Evolutionary conservation across 2,329 filamentous ascomycete species (phyloP).

Genomic region (Colletotrichum sublineola): DNA sequence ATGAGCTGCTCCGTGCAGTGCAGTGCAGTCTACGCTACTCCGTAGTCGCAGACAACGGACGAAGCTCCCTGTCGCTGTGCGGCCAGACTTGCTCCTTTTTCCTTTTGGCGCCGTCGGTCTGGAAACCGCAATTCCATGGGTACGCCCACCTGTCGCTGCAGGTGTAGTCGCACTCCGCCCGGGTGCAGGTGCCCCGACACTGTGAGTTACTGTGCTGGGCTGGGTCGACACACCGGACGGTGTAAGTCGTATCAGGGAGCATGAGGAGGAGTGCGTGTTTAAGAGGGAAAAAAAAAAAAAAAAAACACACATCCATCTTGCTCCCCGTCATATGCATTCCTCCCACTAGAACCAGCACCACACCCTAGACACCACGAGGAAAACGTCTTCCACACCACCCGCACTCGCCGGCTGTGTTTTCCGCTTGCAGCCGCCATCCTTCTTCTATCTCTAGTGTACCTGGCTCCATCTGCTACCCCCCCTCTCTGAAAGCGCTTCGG

Average conservation of each 20-base stretch:
- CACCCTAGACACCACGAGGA: conserved; percentile 5
- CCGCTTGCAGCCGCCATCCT: conserved; percentile 39
- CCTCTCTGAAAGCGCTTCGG: conserved; percentile 36
- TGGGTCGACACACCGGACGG: conserved; percentile 17
- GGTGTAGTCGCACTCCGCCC: not conserved
- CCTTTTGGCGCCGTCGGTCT: conserved; percentile 38
- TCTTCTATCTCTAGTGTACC: conserved; percentile 20
- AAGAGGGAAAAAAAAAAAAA: not conserved
- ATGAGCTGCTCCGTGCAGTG: conserved; percentile 37
- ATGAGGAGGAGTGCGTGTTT: not conserved
- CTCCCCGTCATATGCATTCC: conserved; percentile 40
- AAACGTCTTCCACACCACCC: conserved; percentile 17
- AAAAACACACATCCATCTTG: not conserved
- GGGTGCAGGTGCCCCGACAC: conserved; percentile 14
- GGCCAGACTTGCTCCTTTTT: conserved; percentile 18
- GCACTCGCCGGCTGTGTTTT: conserved; percentile 26
- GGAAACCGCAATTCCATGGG: conserved; percentile 32
- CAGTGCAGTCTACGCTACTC: not conserved
- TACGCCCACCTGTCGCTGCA: conserved; percentile 20
- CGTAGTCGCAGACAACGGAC: conserved; percentile 8
- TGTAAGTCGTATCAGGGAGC: conserved; percentile 36
- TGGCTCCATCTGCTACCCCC: conserved; percentile 26
- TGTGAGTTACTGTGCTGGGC: conserved; percentile 28
- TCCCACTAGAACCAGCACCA: conserved; percentile 24
- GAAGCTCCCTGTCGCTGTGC: conserved; percentile 18